Evolutionary conservation across 148 eudicot species (phyloP).

Genomic region (Camellia granthamiana): DNA sequence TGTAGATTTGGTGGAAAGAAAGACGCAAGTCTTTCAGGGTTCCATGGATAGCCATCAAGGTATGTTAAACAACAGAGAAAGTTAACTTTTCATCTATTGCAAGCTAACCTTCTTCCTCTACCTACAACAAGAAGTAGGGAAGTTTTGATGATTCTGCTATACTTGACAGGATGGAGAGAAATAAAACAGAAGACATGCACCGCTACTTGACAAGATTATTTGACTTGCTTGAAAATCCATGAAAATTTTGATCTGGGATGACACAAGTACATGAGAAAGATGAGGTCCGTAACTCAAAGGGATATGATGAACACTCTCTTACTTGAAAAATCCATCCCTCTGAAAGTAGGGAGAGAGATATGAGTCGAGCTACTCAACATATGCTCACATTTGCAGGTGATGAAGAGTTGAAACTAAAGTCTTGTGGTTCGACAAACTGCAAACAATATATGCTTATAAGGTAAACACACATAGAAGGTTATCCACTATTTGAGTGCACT

Average conservation of each 20-base stretch:
- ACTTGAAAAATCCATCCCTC: not conserved
- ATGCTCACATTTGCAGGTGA: not conserved
- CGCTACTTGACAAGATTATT: not conserved
- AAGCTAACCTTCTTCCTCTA: not conserved
- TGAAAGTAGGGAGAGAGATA: not conserved
- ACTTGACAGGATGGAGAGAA: not conserved
- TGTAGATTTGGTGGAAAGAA: not conserved
- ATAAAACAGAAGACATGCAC: not conserved
- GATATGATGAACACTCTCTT: not conserved
- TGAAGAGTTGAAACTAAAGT: not conserved
- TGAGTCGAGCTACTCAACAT: not conserved
- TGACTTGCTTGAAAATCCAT: not conserved
- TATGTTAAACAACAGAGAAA: too few species aligned
- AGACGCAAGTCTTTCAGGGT: not conserved
- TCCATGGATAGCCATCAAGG: not conserved
- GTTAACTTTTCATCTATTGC: not conserved
- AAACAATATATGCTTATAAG: not conserved
- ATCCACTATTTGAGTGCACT: not conserved
- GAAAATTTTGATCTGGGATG: not conserved
- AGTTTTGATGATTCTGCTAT: not conserved
- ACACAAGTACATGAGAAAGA: not conserved
- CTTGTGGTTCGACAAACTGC: not conserved
- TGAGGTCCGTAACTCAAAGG: not conserved
- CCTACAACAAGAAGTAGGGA: not conserved
- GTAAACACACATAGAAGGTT: not conserved